A percentile compares a stretch with the other conserved stretches of the same genome.
These are phyloP conservation scores for Penicillium sp. DNA, from an alignment of 2,329 filamentous ascomycete genomes.

Conservation along the genomic window DNA sequence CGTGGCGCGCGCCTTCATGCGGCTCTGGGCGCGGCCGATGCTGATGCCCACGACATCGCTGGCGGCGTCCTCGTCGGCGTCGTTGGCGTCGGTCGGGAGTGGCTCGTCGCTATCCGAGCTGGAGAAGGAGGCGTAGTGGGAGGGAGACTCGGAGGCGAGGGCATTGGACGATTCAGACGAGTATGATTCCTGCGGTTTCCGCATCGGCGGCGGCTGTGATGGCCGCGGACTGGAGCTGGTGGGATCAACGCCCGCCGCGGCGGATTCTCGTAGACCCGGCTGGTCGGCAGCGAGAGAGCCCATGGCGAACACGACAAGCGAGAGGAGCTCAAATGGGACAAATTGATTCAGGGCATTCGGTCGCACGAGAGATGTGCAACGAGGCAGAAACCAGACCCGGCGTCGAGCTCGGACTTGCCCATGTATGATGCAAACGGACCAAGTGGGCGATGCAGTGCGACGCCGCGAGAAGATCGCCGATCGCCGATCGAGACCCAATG, in stretches of 20 bases:
- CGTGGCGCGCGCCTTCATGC: constrained; percentile 56
- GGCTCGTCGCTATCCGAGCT: constrained; percentile 36
- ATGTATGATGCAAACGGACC: constrained; percentile 6
- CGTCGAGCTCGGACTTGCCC: neutral
- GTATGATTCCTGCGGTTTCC: constrained; percentile 13
- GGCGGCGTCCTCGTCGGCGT: constrained; percentile 35
- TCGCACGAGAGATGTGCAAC: no score
- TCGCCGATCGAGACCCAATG: no score
- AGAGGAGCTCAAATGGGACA: neutral
- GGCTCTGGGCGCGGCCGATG: constrained; percentile 57
- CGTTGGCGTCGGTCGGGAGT: constrained; percentile 13
- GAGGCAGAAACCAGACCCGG: constrained; percentile 5
- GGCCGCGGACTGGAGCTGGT: neutral
- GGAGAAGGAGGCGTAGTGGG: constrained; percentile 24
- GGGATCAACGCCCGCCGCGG: neutral
- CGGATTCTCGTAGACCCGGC: constrained; percentile 1
- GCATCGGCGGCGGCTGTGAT: neutral
- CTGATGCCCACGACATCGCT: constrained; percentile 55
- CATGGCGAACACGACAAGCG: constrained; percentile 5
- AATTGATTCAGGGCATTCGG: constrained; percentile 1
- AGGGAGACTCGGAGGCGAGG: constrained; percentile 19
- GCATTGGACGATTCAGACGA: constrained; percentile 24
- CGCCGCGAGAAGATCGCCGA: no score
- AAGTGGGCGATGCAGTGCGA: no score
- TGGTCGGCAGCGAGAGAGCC: constrained; percentile 6